Percentiles rank a stretch among this genome's conserved stretches.
Evolutionary conservation across 2,329 filamentous ascomycete species (phyloP).

Genomic region (Chrysoporthe cubensis): DNA sequence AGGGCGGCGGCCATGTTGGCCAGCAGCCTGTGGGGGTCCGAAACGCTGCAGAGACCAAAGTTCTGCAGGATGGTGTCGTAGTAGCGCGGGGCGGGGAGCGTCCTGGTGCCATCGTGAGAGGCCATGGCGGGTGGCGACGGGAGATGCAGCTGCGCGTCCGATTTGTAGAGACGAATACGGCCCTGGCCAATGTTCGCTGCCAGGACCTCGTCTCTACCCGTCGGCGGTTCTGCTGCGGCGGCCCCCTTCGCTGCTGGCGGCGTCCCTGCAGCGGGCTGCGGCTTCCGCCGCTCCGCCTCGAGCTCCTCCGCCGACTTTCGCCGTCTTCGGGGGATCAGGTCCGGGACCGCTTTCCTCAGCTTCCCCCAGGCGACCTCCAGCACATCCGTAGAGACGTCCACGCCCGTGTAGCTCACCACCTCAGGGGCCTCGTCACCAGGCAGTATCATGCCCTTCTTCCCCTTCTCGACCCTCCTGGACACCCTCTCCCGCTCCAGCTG

Average conservation of each 20-base stretch:
- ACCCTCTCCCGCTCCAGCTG: slow-evolving; percentile 32
- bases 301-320: slow-evolving; percentile 7
- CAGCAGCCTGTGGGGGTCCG: slow-evolving; percentile 58
- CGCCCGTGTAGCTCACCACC: slow-evolving; percentile 61
- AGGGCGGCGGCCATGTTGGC: slow-evolving; percentile 56
- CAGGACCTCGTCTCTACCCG: slow-evolving; percentile 26
- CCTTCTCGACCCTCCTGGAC: slow-evolving; percentile 27
- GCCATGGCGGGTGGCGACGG: slow-evolving; percentile 25
- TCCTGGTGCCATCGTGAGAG: slow-evolving; percentile 33
- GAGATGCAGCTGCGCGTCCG: slow-evolving; percentile 33
- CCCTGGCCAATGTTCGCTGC: slow-evolving; percentile 30
- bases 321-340: slow-evolving; percentile 32
- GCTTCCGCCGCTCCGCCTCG: slow-evolving; percentile 31
- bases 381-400: slow-evolving; percentile 66
- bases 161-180: slow-evolving; percentile 40
- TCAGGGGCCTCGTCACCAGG: slow-evolving; percentile 34
- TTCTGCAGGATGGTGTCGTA: slow-evolving; percentile 69
- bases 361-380: slow-evolving; percentile 60
- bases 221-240: slow-evolving; percentile 17
- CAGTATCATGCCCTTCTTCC: slow-evolving; percentile 26
- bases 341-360: slow-evolving; percentile 48
- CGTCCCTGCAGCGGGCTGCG: slow-evolving; percentile 31
- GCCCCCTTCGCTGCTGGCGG: slow-evolving; percentile 7
- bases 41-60: slow-evolving; percentile 67
- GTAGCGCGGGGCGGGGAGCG: slow-evolving; percentile 36